Evolutionary conservation across 352 stramenopile genomes (phyloP).

Genomic region (Phytopythium cucurbitacearum): DNA sequence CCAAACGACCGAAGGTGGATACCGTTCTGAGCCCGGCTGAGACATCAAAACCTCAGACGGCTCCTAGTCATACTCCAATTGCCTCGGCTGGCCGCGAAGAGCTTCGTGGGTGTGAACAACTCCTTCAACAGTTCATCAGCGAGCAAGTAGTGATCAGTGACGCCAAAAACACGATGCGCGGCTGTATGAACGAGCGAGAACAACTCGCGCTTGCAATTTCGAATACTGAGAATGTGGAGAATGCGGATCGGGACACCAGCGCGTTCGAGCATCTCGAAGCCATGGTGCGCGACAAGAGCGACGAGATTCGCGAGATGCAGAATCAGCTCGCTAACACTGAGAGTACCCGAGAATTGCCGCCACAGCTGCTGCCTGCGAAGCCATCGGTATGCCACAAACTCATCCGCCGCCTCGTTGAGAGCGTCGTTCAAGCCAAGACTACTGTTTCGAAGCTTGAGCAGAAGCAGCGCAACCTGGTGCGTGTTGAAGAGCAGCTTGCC

Average conservation of each 20-base stretch:
- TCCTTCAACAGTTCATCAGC: slow-evolving; percentile 33
- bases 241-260: neutral
- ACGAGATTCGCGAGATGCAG: slow-evolving; percentile 55
- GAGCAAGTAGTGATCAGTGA: slow-evolving; percentile 43
- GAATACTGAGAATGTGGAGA: slow-evolving; percentile 8
- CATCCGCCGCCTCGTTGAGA: slow-evolving; percentile 47
- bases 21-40: too few species aligned
- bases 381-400: slow-evolving; percentile 41
- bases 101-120: neutral
- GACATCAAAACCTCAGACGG: too few species aligned
- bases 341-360: slow-evolving; percentile 34
- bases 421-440: slow-evolving; percentile 24
- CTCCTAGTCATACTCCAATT: too few species aligned
- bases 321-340: slow-evolving; percentile 55
- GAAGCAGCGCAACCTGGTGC: neutral
- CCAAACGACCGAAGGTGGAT: too few species aligned
- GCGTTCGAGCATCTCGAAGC: slow-evolving; percentile 16
- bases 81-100: too few species aligned
- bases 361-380: slow-evolving; percentile 35
- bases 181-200: slow-evolving; percentile 53
- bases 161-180: slow-evolving; percentile 44
- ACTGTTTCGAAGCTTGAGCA: slow-evolving; percentile 19
- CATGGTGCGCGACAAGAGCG: slow-evolving; percentile 43
- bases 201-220: slow-evolving; percentile 38
- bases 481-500: too few species aligned